Percentiles rank a stretch among this genome's conserved stretches.
Evolutionary conservation across 2,329 filamentous ascomycete species (phyloP).

Genomic region (Ophiostoma australiae): DNA sequence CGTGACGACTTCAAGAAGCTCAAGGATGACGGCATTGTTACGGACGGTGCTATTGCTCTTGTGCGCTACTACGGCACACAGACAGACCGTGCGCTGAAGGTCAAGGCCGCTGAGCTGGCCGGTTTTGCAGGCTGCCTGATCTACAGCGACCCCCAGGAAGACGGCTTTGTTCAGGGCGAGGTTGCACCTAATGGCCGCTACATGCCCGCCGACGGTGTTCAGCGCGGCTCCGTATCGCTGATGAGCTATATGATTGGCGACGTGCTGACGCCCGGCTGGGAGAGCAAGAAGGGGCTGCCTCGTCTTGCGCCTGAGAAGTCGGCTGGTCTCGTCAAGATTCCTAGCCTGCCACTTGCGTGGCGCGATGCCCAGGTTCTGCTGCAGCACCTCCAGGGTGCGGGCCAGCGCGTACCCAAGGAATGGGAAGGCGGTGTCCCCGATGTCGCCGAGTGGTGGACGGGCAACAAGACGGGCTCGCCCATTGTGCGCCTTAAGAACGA

Average conservation of each 20-base stretch:
- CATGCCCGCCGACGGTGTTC: conserved; percentile 76
- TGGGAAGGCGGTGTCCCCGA: conserved; percentile 77
- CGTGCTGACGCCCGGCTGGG: conserved; percentile 83
- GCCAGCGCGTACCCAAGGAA: conserved; percentile 59
- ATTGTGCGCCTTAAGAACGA: conserved; percentile 77
- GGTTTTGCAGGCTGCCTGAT: conserved; percentile 85
- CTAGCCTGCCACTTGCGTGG: conserved; percentile 86
- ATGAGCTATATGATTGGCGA: conserved; percentile 83
- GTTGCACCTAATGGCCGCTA: conserved; percentile 71
- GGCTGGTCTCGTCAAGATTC: conserved; percentile 71
- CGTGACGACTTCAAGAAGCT: conserved; percentile 74
- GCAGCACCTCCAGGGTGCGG: conserved; percentile 68
- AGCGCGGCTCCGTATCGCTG: conserved; percentile 74
- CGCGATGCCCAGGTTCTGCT: conserved; percentile 78
- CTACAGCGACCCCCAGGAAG: conserved; percentile 84
- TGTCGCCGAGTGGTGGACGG: conserved; percentile 73
- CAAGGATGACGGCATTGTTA: conserved; percentile 63
- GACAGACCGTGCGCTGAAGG: conserved; percentile 68
- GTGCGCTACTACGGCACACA: conserved; percentile 76
- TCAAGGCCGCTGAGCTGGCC: conserved; percentile 82
- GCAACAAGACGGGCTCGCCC: conserved; percentile 52
- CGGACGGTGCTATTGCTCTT: conserved; percentile 75
- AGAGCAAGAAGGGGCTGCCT: conserved; percentile 59
- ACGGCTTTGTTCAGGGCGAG: conserved; percentile 66
- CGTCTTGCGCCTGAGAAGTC: conserved; percentile 66